Percentiles rank a stretch among this genome's conserved stretches.
These are phyloP conservation scores for Gentiana macrophylla DNA, from an alignment of 257 asterid species.

Conservation along the genomic window DNA sequence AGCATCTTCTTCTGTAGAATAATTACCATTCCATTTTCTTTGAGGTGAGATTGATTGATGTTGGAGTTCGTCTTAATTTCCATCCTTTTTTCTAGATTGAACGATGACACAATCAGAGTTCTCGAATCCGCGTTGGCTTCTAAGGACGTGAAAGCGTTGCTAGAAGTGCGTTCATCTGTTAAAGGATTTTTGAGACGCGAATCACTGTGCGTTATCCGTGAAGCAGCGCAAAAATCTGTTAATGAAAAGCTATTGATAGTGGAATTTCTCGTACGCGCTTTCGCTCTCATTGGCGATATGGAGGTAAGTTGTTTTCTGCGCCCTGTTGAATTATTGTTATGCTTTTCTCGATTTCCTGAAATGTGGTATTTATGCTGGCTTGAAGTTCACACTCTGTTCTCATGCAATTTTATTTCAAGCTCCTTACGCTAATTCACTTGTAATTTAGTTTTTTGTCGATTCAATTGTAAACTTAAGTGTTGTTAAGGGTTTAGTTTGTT, in stretches of 20 bases:
- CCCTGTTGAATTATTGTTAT: no score
- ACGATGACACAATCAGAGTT: slow-evolving; percentile 44
- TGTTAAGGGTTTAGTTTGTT: no score
- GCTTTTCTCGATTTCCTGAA: no score
- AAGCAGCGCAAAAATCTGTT: slow-evolving; percentile 38
- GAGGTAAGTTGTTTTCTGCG: slow-evolving; percentile 36
- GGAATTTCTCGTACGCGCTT: slow-evolving; percentile 56
- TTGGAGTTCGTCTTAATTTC: neutral
- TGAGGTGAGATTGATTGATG: neutral
- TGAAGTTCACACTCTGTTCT: no score
- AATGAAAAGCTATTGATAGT: slow-evolving; percentile 50
- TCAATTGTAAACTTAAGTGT: no score
- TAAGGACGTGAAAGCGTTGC: slow-evolving; percentile 37
- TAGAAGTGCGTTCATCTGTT: slow-evolving; percentile 30
- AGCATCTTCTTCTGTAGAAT: no score
- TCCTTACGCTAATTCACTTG: no score
- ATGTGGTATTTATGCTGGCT: no score
- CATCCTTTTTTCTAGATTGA: slow-evolving; percentile 32
- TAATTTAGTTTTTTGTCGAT: no score
- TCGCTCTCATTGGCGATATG: slow-evolving; percentile 58
- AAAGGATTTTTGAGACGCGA: slow-evolving; percentile 54
- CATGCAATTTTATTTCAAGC: no score
- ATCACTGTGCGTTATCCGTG: slow-evolving; percentile 41
- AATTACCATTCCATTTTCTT: neutral
- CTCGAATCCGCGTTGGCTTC: slow-evolving; percentile 50